Evolutionary conservation across 108 stramenopile species (phyloP).

Genomic region (Aurantiochytrium sp.): DNA sequence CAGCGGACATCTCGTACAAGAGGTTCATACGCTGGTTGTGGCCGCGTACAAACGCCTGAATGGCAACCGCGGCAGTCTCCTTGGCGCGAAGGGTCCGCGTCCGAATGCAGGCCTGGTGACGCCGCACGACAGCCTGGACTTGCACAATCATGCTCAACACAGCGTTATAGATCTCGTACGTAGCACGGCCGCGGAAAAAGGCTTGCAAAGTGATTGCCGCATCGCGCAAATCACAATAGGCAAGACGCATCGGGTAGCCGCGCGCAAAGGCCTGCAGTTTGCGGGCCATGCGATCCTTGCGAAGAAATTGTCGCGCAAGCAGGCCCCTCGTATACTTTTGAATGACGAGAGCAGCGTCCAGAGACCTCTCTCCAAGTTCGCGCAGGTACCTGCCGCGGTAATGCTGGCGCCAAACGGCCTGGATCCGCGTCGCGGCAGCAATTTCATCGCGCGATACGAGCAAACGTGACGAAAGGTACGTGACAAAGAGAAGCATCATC

Average conservation of each 20-base stretch:
- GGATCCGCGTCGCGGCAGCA: conserved; percentile 41
- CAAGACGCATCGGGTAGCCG: conserved; percentile 18
- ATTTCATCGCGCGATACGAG: conserved; percentile 72
- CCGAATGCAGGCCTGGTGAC: neutral
- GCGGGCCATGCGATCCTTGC: neutral
- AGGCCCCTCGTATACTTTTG: conserved; percentile 40
- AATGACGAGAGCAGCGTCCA: neutral
- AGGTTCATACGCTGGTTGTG: neutral
- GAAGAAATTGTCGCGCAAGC: conserved; percentile 39
- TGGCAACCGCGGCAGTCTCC: neutral
- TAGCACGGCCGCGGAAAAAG: neutral
- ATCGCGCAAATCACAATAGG: neutral
- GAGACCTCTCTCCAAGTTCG: neutral
- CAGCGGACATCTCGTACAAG: neutral
- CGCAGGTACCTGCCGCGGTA: neutral
- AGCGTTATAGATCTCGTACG: neutral
- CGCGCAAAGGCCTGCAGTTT: neutral
- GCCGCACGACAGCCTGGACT: neutral
- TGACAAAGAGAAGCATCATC: conserved; percentile 65
- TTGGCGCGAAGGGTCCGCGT: neutral
- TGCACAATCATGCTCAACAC: neutral
- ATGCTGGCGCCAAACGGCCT: conserved; percentile 27
- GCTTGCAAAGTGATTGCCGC: neutral
- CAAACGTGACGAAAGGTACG: conserved; percentile 73
- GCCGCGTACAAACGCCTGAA: neutral